Base-by-base conservation (phyloP, 106 monocot species). In the Triglochin maritima region DNA sequence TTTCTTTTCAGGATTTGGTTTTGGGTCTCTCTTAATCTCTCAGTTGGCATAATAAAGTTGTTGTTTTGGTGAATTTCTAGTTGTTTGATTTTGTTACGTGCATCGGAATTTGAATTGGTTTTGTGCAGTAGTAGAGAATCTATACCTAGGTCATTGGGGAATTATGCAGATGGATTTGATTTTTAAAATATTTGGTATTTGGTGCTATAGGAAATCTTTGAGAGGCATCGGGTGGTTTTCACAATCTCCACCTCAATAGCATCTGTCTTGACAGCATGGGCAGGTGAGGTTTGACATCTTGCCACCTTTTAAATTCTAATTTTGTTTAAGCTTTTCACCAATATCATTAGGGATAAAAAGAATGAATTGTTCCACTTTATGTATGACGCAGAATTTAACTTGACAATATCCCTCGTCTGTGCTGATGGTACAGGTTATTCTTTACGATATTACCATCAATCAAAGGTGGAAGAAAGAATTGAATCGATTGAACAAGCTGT, bases 211-310 rank as follows among this genome's bases (percentile, higher is more conserved):
- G 74, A 89, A 73, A 77, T 87, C 12, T 89, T 89, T 62, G 89
- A 89, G 83, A 84, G 71, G 46, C 89, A 94, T 69, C 72, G 82
- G 54, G 82, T 89, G 17, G 89, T 94, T 43, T 94, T 89, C 66
- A 89, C 89, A 9, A 62, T 89, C 15, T 84, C 84, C 9, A 94
- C 94, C 7, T 94, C 94, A 41, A 58, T 94, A 57, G 94, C 82
- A 47, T 94, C 94, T 9, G 47, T 94, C 66, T 72, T 89, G 16
- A 94, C 94, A 44, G 94, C 94, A 62, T 89, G 94, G 94, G 89
- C 80, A 64, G 94, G 93, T 93, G 49, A 74, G 80, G 56, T 13
- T 7, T 64, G 46, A 29, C 29, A 29, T 29, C 29, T 29, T 29
- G 29, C 29, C 29, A 29, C 29, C 1, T 29, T 29, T 29, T 29